phyloP scores from a whole-genome alignment of 1,139 yeast genomes.

The Geotrichum klebahnii region DNA sequence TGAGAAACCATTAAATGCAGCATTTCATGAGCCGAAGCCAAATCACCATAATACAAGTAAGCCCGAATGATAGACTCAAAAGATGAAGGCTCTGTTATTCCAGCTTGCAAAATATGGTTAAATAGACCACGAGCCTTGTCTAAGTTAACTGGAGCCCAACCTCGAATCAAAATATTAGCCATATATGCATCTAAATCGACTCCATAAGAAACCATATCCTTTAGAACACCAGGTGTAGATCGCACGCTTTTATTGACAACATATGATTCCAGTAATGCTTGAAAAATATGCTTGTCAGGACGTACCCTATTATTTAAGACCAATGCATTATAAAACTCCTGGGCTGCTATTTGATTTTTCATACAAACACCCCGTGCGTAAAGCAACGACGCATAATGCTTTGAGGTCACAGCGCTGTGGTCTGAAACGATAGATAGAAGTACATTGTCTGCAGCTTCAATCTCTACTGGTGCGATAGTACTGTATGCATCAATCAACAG shows the following conservation, averaged over 20 bases:
- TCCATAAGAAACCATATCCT: slow-evolving; percentile 38
- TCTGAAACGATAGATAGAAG: slow-evolving; percentile 36
- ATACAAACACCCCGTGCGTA: slow-evolving; percentile 42
- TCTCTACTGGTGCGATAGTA: slow-evolving; percentile 36
- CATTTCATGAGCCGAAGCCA: slow-evolving; percentile 31
- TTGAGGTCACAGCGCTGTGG: slow-evolving; percentile 31
- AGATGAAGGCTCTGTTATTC: slow-evolving; percentile 40
- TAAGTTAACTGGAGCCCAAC: slow-evolving; percentile 39
- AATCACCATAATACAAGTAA: slow-evolving; percentile 33
- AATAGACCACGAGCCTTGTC: slow-evolving; percentile 37
- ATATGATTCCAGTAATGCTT: slow-evolving; percentile 42
- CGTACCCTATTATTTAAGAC: slow-evolving; percentile 33
- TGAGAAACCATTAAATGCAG: slow-evolving; percentile 32
- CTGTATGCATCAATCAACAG: slow-evolving; percentile 42
- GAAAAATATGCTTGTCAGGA: slow-evolving; percentile 42
- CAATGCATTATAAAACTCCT: slow-evolving; percentile 36
- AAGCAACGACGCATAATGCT: slow-evolving; percentile 43
- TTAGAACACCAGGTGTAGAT: slow-evolving; percentile 35
- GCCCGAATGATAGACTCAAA: slow-evolving; percentile 41
- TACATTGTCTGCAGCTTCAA: slow-evolving; percentile 40
- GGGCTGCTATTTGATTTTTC: slow-evolving; percentile 38
- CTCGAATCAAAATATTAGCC: slow-evolving; percentile 40
- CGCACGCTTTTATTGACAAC: slow-evolving; percentile 36
- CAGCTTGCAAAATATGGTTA: slow-evolving; percentile 31
- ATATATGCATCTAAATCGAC: slow-evolving; percentile 40